phyloP scores from a whole-genome alignment of 345 rosid species.

The Euclidium syriacum region DNA sequence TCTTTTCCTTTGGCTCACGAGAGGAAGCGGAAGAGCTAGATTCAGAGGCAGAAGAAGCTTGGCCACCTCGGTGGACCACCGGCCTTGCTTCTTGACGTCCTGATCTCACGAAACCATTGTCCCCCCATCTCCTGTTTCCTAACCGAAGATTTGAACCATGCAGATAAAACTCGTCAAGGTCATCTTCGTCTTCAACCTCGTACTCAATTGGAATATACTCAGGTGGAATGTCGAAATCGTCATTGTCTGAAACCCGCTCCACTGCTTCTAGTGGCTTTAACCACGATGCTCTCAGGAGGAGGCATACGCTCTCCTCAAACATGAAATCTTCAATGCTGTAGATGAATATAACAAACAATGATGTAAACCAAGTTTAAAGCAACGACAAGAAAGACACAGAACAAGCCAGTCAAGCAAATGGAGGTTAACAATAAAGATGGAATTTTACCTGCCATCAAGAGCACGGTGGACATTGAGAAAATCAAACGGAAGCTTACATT shows the following conservation, averaged over 20 bases:
- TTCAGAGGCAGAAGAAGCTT: slow-evolving; percentile 43
- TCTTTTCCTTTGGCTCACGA: slow-evolving; percentile 52
- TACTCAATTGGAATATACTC: slow-evolving; percentile 36
- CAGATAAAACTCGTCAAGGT: slow-evolving; percentile 61
- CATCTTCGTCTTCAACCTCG: slow-evolving; percentile 48
- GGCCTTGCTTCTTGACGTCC: slow-evolving; percentile 92
- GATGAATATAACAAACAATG: background rate
- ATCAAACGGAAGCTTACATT: slow-evolving; percentile 87
- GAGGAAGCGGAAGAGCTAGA: slow-evolving; percentile 39
- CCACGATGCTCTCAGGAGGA: slow-evolving; percentile 87
- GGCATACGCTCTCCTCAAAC: slow-evolving; percentile 92
- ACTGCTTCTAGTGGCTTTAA: slow-evolving; percentile 53
- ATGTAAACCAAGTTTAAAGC: background rate
- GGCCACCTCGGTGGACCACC: slow-evolving; percentile 28
- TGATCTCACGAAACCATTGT: slow-evolving; percentile 78
- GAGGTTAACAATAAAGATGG: background rate
- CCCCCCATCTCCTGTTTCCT: slow-evolving; percentile 93
- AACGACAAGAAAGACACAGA: background rate
- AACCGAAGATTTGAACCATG: slow-evolving; percentile 48
- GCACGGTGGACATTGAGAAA: slow-evolving; percentile 76
- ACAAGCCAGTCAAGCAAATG: background rate
- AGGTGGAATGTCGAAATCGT: slow-evolving; percentile 39
- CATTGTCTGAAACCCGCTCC: slow-evolving; percentile 36
- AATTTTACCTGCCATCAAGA: slow-evolving; percentile 74
- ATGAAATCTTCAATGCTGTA: slow-evolving; percentile 76